Base-by-base conservation (phyloP, 768 basidiomycete genomes). In the Tephrocybe sp. region DNA sequence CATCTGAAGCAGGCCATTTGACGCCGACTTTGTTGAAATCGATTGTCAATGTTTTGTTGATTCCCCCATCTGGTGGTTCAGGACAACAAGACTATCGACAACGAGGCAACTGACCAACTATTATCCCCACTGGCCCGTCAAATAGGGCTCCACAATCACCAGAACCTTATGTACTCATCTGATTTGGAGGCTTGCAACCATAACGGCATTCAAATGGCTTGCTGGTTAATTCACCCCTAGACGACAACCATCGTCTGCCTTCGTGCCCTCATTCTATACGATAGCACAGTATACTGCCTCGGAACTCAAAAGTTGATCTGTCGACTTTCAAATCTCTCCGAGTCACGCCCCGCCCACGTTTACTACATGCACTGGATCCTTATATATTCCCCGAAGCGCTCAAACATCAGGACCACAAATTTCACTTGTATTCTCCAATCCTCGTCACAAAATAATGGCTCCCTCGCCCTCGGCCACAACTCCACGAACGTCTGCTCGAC, bases 301-400 rank as follows among this genome's bases (percentile, higher is more conserved):
- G 23, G 15, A 29, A 46, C 16, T 23, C 30, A 36, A n/a, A 34
- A 21, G 37, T 23, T 45, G 38, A 51, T 51, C 50, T 51, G 30
- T 18, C 37, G 3, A 21, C 36, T 41, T 52, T 49, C 34, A 46
- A 41, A 42, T 49, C 18, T 16, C 24, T 30, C 13, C n/a, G n/a
- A n/a, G 21, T 49, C 53, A 54, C 42, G 34, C 49, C 40, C 42
- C 41, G 18, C 40, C 25, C 56, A 54, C 56, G 56, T 54, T 57
- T 49, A 30, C 44, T 38, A 40, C 53, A 47, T 45, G 54, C 48
- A 18, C 37, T 44, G 45, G 39, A 41, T 41, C 45, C 25, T 27
- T 51, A 51, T 54, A 54, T 52, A 48, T 47, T 41, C 25, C 30
- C 19, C 43, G 31, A 54, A 30, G n/a, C 44, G 40, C 46, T 47